Conservation (phyloP, 148 eudicot species). For the Amaranthus palmeri region DNA sequence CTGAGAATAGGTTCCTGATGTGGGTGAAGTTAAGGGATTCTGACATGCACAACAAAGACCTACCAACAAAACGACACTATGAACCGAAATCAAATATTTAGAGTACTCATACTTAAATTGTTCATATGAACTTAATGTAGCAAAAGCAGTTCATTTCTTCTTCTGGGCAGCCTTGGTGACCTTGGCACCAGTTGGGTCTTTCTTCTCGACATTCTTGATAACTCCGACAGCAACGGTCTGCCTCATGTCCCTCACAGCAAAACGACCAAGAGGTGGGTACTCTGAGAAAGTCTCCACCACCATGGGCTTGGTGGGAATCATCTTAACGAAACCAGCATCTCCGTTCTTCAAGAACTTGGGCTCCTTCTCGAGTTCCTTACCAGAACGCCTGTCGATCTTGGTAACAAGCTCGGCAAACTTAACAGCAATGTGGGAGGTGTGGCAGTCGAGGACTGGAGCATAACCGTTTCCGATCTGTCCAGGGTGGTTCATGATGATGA, state of each 20-base stretch:
- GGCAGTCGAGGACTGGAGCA: conserved; percentile 45
- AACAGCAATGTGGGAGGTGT: conserved; percentile 50
- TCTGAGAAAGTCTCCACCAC: conserved; percentile 43
- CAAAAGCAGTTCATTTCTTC: conserved; percentile 24
- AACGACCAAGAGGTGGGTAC: conserved; percentile 46
- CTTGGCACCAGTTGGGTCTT: conserved; percentile 47
- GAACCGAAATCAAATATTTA: conserved; percentile 3
- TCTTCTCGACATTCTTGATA: conserved; percentile 48
- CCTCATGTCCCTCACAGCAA: conserved; percentile 47
- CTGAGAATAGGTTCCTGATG: conserved; percentile 26
- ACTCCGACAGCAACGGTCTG: conserved; percentile 50
- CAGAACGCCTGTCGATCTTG: conserved; percentile 47
- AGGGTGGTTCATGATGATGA: conserved; percentile 54
- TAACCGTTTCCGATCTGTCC: conserved; percentile 46
- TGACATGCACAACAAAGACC: conserved; percentile 3
- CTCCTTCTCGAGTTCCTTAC: conserved; percentile 46
- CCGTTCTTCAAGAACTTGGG: conserved; percentile 49
- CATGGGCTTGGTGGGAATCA: conserved; percentile 51
- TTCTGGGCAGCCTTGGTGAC: conserved; percentile 45
- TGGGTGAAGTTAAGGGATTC: not conserved
- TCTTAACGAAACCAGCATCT: conserved; percentile 43
- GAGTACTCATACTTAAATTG: not conserved
- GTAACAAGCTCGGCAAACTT: conserved; percentile 42
- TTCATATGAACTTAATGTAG: not conserved
- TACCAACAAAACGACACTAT: conserved; percentile 4